Percentiles rank a stretch among this genome's conserved stretches.
These are phyloP conservation scores for Fusarium kyushuense DNA, from an alignment of 2,329 filamentous ascomycete species.

Conservation along the genomic window DNA sequence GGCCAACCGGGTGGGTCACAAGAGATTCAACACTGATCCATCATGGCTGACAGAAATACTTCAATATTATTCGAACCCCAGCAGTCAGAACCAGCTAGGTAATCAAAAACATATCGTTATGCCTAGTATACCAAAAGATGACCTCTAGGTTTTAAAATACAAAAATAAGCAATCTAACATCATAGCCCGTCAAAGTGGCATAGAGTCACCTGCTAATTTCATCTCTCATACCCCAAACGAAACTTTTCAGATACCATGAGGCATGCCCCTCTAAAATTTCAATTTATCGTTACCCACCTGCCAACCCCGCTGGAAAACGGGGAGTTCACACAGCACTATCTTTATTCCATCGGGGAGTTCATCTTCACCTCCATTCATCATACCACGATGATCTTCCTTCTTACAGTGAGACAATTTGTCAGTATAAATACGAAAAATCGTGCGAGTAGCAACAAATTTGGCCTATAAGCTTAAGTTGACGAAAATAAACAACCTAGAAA, in stretches of 20 bases:
- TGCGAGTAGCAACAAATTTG: neutral
- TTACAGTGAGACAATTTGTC: slow-evolving; percentile 18
- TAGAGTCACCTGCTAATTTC: too few relatives aligned
- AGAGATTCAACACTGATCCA: neutral
- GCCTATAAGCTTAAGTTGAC: too few relatives aligned
- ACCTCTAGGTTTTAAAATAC: too few relatives aligned
- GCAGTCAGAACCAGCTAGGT: neutral
- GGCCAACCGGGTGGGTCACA: slow-evolving; percentile 21
- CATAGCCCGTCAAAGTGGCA: too few relatives aligned
- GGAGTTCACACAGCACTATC: slow-evolving; percentile 31
- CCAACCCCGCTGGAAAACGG: slow-evolving; percentile 40
- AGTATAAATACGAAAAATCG: slow-evolving; percentile 7
- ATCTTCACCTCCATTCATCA: neutral
- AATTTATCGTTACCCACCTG: neutral
- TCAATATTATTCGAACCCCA: neutral
- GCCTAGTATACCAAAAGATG: too few relatives aligned
- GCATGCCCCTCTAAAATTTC: neutral
- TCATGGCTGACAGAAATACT: neutral
- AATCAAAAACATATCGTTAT: neutral
- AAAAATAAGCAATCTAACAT: too few relatives aligned
- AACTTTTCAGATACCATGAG: neutral
- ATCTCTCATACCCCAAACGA: too few relatives aligned
- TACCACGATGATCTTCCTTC: slow-evolving; percentile 19
- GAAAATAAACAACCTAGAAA: too few relatives aligned
- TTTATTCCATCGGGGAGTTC: slow-evolving; percentile 33